phyloP scores from a whole-genome alignment of 768 basidiomycete species.

The Agrocybe pediades region DNA sequence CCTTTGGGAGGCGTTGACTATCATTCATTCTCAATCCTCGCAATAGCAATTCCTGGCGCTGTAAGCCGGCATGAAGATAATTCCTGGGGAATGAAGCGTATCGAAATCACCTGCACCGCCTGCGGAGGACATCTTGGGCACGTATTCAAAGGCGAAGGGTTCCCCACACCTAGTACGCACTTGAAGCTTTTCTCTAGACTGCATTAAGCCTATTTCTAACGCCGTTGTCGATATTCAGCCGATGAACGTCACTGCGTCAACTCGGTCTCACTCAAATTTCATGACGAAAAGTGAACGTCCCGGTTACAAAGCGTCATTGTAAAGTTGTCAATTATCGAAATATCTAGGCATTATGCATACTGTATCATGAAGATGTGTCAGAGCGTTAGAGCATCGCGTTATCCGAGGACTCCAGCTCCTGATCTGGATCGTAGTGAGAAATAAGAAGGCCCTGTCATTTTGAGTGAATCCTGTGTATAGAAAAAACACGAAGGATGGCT shows the following conservation, averaged over 20 bases:
- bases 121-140: slow-evolving; percentile 95
- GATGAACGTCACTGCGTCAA: slow-evolving; percentile 92
- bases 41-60: slow-evolving; percentile 83
- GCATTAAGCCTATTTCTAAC: not conserved
- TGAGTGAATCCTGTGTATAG: slow-evolving; percentile 20
- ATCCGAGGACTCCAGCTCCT: not conserved
- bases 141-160: slow-evolving; percentile 93
- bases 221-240: slow-evolving; percentile 38
- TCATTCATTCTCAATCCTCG: not conserved
- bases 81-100: slow-evolving; percentile 67
- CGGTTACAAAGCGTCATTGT: not conserved
- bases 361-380: too few relatives aligned
- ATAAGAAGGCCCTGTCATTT: slow-evolving; percentile 10
- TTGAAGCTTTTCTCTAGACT: not conserved
- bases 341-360: too few relatives aligned
- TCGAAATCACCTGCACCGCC: slow-evolving; percentile 86
- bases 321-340: too few relatives aligned
- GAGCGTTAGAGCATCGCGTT: too few relatives aligned
- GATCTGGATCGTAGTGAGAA: not conserved
- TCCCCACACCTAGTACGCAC: slow-evolving; percentile 69
- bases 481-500: slow-evolving; percentile 13
- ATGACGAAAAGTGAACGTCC: slow-evolving; percentile 40
- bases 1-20: not conserved
- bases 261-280: slow-evolving; percentile 82
- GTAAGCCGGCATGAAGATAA: slow-evolving; percentile 77